phyloP scores from a whole-genome alignment of 352 stramenopile species.

The Phytophthora palmivora region DNA sequence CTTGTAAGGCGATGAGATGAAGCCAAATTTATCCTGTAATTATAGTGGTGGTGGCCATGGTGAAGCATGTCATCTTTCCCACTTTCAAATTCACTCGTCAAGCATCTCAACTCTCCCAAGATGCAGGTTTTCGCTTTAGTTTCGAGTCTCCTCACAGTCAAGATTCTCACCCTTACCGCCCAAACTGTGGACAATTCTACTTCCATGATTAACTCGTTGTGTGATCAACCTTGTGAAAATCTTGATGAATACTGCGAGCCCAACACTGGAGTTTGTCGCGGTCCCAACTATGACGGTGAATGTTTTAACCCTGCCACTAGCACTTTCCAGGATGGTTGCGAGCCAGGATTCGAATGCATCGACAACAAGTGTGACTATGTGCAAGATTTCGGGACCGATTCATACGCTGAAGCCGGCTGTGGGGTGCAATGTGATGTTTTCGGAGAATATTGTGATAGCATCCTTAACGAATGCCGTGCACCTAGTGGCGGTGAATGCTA shows the following conservation, averaged over 20 bases:
- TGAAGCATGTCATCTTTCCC: no score
- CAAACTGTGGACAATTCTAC: constrained; percentile 13
- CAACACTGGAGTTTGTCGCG: constrained; percentile 16
- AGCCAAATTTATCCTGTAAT: no score
- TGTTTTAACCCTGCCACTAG: constrained; percentile 26
- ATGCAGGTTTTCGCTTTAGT: constrained; percentile 15
- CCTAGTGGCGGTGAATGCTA: constrained; percentile 33
- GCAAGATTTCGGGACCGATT: background rate
- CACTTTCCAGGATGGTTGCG: constrained; percentile 21
- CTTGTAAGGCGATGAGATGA: no score
- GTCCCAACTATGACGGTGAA: constrained; percentile 17
- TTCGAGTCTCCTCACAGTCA: constrained; percentile 2
- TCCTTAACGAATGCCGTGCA: constrained; percentile 10
- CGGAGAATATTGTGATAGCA: constrained; percentile 15
- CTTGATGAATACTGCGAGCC: constrained; percentile 40
- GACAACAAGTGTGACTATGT: constrained; percentile 33
- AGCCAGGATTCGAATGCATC: constrained; percentile 21
- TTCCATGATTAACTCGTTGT: constrained; percentile 1
- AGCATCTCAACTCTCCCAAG: background rate
- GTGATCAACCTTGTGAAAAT: constrained; percentile 22
- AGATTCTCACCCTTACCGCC: background rate
- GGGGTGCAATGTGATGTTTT: constrained; percentile 3
- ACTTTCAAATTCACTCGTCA: constrained; percentile 15
- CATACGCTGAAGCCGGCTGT: constrained; percentile 8
- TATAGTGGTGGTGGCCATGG: no score